Evolutionary conservation across 345 rosid species (phyloP).

Genomic region (Fremontodendron californicum): DNA sequence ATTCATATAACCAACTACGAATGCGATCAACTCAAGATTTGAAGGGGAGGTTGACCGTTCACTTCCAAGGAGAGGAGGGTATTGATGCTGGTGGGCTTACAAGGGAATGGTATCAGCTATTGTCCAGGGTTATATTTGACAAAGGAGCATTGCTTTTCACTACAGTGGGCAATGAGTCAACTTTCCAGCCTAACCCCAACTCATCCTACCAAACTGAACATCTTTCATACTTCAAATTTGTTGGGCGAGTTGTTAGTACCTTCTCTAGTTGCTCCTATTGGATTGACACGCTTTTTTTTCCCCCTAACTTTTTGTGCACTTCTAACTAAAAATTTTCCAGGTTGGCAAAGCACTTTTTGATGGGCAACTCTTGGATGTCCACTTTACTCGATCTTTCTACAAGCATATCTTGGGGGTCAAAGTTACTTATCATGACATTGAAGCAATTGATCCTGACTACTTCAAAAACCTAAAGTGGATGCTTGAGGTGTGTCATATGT

Average conservation of each 20-base stretch:
- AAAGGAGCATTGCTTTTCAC: slow-evolving; percentile 57
- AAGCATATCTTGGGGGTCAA: slow-evolving; percentile 91
- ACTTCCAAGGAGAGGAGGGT: slow-evolving; percentile 98
- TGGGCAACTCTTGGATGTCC: slow-evolving; percentile 94
- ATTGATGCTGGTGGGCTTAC: slow-evolving; percentile 99
- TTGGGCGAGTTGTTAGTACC: slow-evolving; percentile 90
- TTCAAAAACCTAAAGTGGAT: slow-evolving; percentile 89
- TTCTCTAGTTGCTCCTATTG: slow-evolving; percentile 7
- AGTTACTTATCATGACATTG: slow-evolving; percentile 93
- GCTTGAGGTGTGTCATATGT: slow-evolving; percentile 71
- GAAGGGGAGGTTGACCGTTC: slow-evolving; percentile 89
- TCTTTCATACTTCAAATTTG: slow-evolving; percentile 93
- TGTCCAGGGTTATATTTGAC: slow-evolving; percentile 70
- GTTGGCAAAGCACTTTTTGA: slow-evolving; percentile 97
- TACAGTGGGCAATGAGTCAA: slow-evolving; percentile 93
- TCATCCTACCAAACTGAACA: slow-evolving; percentile 96
- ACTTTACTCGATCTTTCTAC: slow-evolving; percentile 95
- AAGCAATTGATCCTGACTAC: slow-evolving; percentile 95
- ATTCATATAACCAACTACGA: slow-evolving; percentile 93
- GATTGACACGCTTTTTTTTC: neutral
- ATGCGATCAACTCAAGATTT: slow-evolving; percentile 78
- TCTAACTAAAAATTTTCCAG: slow-evolving; percentile 36
- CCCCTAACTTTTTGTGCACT: slow-evolving; percentile 9
- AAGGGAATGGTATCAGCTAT: slow-evolving; percentile 96
- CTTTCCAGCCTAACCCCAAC: slow-evolving; percentile 97